A percentile compares a stretch with the other conserved stretches of the same genome.
These are phyloP conservation scores for Mycena albidolilacea DNA, from an alignment of 768 basidiomycete genomes.

Conservation along the genomic window DNA sequence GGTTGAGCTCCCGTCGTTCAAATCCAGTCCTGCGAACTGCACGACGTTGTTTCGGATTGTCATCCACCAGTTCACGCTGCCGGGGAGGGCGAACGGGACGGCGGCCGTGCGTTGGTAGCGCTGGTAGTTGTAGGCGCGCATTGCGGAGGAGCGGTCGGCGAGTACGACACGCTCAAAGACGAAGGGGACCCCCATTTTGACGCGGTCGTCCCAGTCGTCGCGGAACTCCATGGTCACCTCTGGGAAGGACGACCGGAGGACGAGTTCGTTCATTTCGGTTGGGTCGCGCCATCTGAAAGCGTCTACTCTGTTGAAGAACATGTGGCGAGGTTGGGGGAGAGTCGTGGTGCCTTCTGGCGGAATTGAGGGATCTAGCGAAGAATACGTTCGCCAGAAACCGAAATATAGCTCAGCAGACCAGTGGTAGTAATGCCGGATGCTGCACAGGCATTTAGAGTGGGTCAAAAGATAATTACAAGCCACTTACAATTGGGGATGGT, in stretches of 20 bases:
- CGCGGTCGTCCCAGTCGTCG: slow-evolving; percentile 88
- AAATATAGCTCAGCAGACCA: slow-evolving; percentile 94
- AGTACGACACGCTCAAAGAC: slow-evolving; percentile 92
- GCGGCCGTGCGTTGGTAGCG: slow-evolving; percentile 84
- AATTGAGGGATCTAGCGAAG: slow-evolving; percentile 83
- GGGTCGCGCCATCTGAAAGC: slow-evolving; percentile 92
- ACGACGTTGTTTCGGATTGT: slow-evolving; percentile 82
- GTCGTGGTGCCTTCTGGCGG: slow-evolving; percentile 74
- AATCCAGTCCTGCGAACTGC: slow-evolving; percentile 74
- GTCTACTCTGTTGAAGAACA: slow-evolving; percentile 83
- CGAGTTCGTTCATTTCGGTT: slow-evolving; percentile 89
- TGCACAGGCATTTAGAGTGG: slow-evolving; percentile 44
- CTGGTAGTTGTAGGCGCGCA: slow-evolving; percentile 75
- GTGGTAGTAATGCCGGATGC: slow-evolving; percentile 94
- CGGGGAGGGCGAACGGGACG: slow-evolving; percentile 81
- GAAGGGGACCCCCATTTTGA: slow-evolving; percentile 75
- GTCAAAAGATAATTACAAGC: background rate
- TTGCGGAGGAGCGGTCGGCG: slow-evolving; percentile 89
- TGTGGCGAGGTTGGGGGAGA: slow-evolving; percentile 80
- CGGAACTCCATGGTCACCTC: slow-evolving; percentile 84
- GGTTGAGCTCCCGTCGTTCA: slow-evolving; percentile 60
- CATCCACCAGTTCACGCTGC: slow-evolving; percentile 88
- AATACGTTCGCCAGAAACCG: slow-evolving; percentile 93
- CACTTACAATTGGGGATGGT: slow-evolving; percentile 87
- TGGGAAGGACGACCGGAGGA: slow-evolving; percentile 87